These are phyloP conservation scores for Quillaja saponaria DNA, from an alignment of 306 rosid genomes.

Conservation along the genomic window DNA sequence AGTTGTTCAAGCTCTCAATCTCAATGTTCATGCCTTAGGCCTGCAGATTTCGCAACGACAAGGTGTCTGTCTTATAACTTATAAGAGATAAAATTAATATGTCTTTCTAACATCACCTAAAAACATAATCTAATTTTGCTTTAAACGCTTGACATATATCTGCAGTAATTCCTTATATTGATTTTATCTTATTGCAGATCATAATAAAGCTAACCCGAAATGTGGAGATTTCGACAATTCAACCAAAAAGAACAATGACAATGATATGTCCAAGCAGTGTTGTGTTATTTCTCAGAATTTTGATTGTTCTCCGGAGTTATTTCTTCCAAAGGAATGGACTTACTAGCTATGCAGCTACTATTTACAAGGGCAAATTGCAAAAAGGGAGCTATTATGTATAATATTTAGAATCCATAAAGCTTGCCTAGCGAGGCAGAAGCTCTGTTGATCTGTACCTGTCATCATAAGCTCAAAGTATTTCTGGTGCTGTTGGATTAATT, in stretches of 20 bases:
- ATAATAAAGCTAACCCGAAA: not conserved
- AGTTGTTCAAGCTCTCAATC: slow-evolving; percentile 60
- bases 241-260: slow-evolving; percentile 28
- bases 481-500: no score
- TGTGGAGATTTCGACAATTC: no score
- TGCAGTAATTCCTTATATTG: not conserved
- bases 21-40: slow-evolving; percentile 51
- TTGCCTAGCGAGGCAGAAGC: no score
- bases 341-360: no score
- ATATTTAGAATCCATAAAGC: no score
- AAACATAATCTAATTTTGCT: no score
- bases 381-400: no score
- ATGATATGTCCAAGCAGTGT: slow-evolving; percentile 35
- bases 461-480: no score
- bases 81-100: not conserved
- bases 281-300: slow-evolving; percentile 33
- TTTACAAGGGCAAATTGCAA: no score
- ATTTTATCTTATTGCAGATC: not conserved
- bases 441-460: no score
- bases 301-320: slow-evolving; percentile 46
- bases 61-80: slow-evolving; percentile 32
- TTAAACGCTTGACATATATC: no score
- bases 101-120: no score
- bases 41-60: slow-evolving; percentile 41
- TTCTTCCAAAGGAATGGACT: slow-evolving; percentile 88